phyloP scores from a whole-genome alignment of 2,329 filamentous ascomycete genomes.

The Paraphoma chrysanthemicola region DNA sequence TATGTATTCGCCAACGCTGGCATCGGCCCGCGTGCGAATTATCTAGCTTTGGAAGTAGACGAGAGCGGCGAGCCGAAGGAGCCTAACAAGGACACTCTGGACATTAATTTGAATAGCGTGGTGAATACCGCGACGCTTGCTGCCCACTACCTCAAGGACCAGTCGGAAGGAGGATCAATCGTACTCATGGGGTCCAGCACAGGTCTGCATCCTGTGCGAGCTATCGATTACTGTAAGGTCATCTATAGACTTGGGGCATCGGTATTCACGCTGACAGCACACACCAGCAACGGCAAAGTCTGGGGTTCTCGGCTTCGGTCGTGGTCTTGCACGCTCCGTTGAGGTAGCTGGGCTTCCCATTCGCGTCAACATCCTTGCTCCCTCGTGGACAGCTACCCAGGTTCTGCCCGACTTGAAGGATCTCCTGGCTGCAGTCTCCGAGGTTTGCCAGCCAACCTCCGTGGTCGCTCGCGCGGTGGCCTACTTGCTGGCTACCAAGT shows the following conservation, averaged over 20 bases:
- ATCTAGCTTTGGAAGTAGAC: slow-evolving; percentile 57
- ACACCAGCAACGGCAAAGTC: slow-evolving; percentile 59
- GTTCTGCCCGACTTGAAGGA: slow-evolving; percentile 55
- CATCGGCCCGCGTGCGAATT: slow-evolving; percentile 56
- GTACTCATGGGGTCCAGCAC: slow-evolving; percentile 62
- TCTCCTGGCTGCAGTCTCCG: slow-evolving; percentile 46
- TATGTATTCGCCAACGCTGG: slow-evolving; percentile 65
- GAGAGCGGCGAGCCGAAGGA: slow-evolving; percentile 58
- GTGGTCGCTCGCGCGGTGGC: slow-evolving; percentile 59
- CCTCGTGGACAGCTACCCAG: slow-evolving; percentile 62
- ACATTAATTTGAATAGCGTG: slow-evolving; percentile 59
- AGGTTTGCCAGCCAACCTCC: slow-evolving; percentile 51
- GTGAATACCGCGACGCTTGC: slow-evolving; percentile 60
- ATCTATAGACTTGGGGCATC: not conserved
- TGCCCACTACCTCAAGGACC: slow-evolving; percentile 59
- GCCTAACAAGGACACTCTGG: slow-evolving; percentile 52
- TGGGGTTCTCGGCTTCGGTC: slow-evolving; percentile 61
- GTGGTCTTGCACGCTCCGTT: slow-evolving; percentile 54
- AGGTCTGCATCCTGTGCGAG: slow-evolving; percentile 58
- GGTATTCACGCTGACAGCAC: slow-evolving; percentile 2
- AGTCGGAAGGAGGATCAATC: slow-evolving; percentile 58
- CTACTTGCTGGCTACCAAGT: slow-evolving; percentile 58
- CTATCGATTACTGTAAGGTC: slow-evolving; percentile 59
- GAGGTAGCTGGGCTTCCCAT: slow-evolving; percentile 52
- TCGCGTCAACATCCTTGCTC: slow-evolving; percentile 63